These are phyloP conservation scores for Ophiostoma himal-ulmi DNA, from an alignment of 2,329 filamentous ascomycete species.

Conservation along the genomic window DNA sequence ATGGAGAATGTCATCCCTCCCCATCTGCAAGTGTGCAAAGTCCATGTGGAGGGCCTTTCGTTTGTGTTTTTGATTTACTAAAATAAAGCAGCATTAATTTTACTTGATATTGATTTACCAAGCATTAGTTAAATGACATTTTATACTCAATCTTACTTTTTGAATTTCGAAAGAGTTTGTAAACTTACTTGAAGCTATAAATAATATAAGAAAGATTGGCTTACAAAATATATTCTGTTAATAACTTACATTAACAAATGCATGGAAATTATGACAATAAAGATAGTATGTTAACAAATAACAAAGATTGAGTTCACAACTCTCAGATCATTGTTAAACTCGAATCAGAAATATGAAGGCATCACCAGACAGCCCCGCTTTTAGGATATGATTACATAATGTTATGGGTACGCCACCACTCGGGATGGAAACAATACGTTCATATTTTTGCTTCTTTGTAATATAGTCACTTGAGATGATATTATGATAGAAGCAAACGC, in stretches of 20 bases:
- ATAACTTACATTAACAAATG: not conserved
- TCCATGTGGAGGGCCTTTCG: not conserved
- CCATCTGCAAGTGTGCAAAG: constrained; percentile 8
- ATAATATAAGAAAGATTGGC: too few relatives aligned
- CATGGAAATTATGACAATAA: not conserved
- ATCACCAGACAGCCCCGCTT: not conserved
- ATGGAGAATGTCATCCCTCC: not conserved
- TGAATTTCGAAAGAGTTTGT: too few relatives aligned
- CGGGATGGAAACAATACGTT: not conserved
- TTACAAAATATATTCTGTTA: too few relatives aligned
- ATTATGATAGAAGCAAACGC: too few relatives aligned
- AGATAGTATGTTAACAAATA: not conserved
- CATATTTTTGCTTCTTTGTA: not conserved
- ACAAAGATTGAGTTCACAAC: not conserved
- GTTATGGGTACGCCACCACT: not conserved
- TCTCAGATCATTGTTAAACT: not conserved
- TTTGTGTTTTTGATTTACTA: not conserved
- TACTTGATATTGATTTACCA: too few relatives aligned
- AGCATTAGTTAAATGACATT: too few relatives aligned
- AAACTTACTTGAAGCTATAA: too few relatives aligned
- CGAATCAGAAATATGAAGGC: not conserved
- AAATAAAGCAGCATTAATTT: not conserved
- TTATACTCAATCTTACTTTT: too few relatives aligned
- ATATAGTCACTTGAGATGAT: not conserved
- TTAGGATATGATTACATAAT: not conserved